Evolutionary conservation across 1,284 basidiomycete genomes (phyloP).

Genomic region (Malassezia pachydermatis): DNA sequence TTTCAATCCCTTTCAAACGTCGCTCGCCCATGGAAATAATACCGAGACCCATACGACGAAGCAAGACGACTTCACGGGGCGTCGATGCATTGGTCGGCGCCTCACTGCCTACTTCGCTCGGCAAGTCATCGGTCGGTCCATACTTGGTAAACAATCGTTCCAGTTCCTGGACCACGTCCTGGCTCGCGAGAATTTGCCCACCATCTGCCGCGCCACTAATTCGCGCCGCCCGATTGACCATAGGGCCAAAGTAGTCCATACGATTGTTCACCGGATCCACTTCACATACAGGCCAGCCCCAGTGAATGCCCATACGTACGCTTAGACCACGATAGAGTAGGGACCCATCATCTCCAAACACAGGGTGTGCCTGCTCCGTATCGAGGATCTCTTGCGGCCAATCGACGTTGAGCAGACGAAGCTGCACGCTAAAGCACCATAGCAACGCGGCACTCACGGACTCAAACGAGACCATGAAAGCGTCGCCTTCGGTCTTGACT

Average conservation of each 20-base stretch:
- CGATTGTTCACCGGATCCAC: slow-evolving; percentile 83
- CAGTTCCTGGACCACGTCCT: slow-evolving; percentile 57
- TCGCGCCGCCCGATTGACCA: slow-evolving; percentile 60
- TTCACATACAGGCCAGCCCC: slow-evolving; percentile 81
- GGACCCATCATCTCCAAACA: slow-evolving; percentile 61
- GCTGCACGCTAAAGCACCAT: slow-evolving; percentile 84
- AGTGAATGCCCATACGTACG: slow-evolving; percentile 96
- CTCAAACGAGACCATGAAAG: slow-evolving; percentile 97
- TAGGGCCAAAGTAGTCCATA: slow-evolving; percentile 63
- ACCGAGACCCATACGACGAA: slow-evolving; percentile 64
- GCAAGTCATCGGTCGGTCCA: slow-evolving; percentile 7
- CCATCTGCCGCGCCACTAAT: slow-evolving; percentile 76
- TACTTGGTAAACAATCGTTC: slow-evolving; percentile 32
- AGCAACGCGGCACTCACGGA: slow-evolving; percentile 74
- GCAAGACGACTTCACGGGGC: slow-evolving; percentile 56
- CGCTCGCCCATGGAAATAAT: slow-evolving; percentile 74
- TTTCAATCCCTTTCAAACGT: slow-evolving; percentile 83
- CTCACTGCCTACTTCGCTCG: neutral
- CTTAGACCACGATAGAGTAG: slow-evolving; percentile 79
- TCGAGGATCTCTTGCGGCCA: slow-evolving; percentile 95
- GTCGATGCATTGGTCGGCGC: slow-evolving; percentile 32
- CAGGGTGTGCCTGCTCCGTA: slow-evolving; percentile 76
- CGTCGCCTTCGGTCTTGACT: slow-evolving; percentile 98
- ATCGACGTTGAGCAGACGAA: slow-evolving; percentile 68
- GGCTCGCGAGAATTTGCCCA: slow-evolving; percentile 87